Percentiles rank a stretch among this genome's conserved stretches.
Evolutionary conservation across 75 land plant genomes (phyloP).

Genomic region (Pinus albicaulis): DNA sequence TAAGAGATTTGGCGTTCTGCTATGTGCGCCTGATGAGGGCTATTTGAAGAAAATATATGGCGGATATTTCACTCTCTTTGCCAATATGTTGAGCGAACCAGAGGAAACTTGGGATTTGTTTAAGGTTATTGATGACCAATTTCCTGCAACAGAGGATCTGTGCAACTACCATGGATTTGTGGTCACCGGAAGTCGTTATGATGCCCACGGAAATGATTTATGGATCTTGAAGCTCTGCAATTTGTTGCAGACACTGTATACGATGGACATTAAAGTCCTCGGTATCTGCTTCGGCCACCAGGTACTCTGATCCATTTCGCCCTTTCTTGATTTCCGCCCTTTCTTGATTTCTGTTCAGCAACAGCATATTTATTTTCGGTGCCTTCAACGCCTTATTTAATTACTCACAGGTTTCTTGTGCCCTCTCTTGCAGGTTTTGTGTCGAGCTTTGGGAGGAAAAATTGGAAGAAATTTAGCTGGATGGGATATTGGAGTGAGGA

Average conservation of each 20-base stretch:
- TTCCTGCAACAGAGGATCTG: conserved; percentile 57
- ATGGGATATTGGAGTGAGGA: conserved; percentile 85
- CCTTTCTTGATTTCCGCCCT: too few species aligned
- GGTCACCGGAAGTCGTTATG: conserved; percentile 60
- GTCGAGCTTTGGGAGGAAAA: conserved; percentile 9
- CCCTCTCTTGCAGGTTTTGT: conserved; percentile 42
- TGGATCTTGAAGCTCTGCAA: conserved; percentile 66
- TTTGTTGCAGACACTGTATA: conserved; percentile 39
- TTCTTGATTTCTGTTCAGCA: not conserved
- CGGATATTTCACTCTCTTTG: conserved; percentile 69
- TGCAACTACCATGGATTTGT: conserved; percentile 73
- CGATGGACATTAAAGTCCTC: conserved; percentile 28
- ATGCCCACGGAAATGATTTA: conserved; percentile 34
- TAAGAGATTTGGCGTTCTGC: conserved; percentile 44
- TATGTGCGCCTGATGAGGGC: conserved; percentile 66
- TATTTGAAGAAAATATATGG: conserved; percentile 65
- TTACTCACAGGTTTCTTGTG: not conserved
- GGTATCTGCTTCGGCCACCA: conserved; percentile 72
- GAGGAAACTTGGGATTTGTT: conserved; percentile 72
- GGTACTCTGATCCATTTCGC: conserved; percentile 22
- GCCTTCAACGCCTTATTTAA: not conserved
- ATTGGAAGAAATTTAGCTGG: conserved; percentile 62
- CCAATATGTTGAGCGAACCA: conserved; percentile 54
- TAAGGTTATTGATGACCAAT: conserved; percentile 44
- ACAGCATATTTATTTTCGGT: not conserved